phyloP scores from a whole-genome alignment of 2,329 filamentous ascomycete genomes.

The Colletotrichum ledebouriae region DNA sequence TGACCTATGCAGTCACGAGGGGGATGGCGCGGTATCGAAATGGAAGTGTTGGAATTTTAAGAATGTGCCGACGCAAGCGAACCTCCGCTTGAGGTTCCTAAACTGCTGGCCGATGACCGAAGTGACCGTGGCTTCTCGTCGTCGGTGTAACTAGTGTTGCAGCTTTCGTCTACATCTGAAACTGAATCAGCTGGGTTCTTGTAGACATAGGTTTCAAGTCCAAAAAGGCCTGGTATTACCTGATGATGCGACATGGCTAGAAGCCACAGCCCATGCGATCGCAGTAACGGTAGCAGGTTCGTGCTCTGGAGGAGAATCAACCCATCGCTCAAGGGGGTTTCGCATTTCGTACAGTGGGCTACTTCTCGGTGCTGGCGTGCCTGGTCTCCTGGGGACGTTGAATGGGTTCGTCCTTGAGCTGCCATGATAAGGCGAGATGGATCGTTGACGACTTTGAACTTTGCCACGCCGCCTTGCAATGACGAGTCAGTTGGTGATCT shows the following conservation, averaged over 20 bases:
- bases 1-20: slow-evolving; percentile 41
- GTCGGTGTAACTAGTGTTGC: slow-evolving; percentile 17
- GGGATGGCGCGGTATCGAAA: neutral
- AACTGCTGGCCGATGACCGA: slow-evolving; percentile 45
- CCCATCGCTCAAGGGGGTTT: slow-evolving; percentile 38
- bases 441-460: slow-evolving; percentile 56
- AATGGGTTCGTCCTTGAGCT: slow-evolving; percentile 19
- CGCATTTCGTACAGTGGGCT: slow-evolving; percentile 27
- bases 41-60: slow-evolving; percentile 18
- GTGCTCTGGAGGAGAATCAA: slow-evolving; percentile 45
- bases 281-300: slow-evolving; percentile 44
- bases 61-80: slow-evolving; percentile 38
- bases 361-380: slow-evolving; percentile 20
- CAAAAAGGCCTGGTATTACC: slow-evolving; percentile 7
- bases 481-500: slow-evolving; percentile 39
- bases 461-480: slow-evolving; percentile 54
- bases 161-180: slow-evolving; percentile 25
- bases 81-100: slow-evolving; percentile 41
- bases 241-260: slow-evolving; percentile 34
- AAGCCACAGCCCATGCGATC: slow-evolving; percentile 43
- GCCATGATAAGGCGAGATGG: slow-evolving; percentile 48
- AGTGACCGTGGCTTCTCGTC: slow-evolving; percentile 20
- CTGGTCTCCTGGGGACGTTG: slow-evolving; percentile 30
- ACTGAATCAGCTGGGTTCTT: slow-evolving; percentile 1
- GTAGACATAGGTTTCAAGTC: slow-evolving; percentile 31